These are phyloP conservation scores for Ophiostoma novo-ulmi DNA, from an alignment of 2,329 filamentous ascomycete genomes.

Conservation along the genomic window DNA sequence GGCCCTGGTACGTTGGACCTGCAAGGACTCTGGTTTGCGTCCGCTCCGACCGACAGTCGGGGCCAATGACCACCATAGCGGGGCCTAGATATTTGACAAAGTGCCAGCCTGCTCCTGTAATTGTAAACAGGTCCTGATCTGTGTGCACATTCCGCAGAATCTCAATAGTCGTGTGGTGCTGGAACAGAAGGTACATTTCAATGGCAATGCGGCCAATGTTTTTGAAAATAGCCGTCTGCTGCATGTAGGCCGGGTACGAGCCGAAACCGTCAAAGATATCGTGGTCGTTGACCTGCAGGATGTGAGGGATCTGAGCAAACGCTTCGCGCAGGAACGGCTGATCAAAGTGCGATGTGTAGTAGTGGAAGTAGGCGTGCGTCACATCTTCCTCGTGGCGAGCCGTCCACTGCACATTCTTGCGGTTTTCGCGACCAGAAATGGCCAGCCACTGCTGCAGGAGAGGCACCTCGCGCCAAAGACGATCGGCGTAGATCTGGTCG, in stretches of 20 bases:
- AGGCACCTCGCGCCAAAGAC: slow-evolving; percentile 93
- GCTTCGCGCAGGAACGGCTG: slow-evolving; percentile 91
- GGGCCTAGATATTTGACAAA: slow-evolving; percentile 96
- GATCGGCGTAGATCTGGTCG: slow-evolving; percentile 91
- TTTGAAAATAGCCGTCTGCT: slow-evolving; percentile 94
- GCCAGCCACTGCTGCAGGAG: slow-evolving; percentile 91
- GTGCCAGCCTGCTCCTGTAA: slow-evolving; percentile 97
- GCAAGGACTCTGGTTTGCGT: slow-evolving; percentile 90
- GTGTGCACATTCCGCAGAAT: slow-evolving; percentile 83
- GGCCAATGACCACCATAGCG: slow-evolving; percentile 80
- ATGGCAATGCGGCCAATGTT: slow-evolving; percentile 94
- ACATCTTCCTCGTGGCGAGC: slow-evolving; percentile 94
- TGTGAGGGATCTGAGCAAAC: slow-evolving; percentile 93
- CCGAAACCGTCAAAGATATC: slow-evolving; percentile 99
- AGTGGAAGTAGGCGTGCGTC: slow-evolving; percentile 95
- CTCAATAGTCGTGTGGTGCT: slow-evolving; percentile 94
- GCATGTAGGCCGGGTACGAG: slow-evolving; percentile 97
- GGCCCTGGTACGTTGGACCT: slow-evolving; percentile 91
- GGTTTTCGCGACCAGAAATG: slow-evolving; percentile 86
- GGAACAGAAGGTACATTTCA: slow-evolving; percentile 97
- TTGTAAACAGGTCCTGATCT: slow-evolving; percentile 88
- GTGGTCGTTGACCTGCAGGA: slow-evolving; percentile 91
- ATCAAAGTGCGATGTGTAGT: slow-evolving; percentile 97
- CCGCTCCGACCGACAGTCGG: slow-evolving; percentile 86
- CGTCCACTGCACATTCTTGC: slow-evolving; percentile 87